A percentile compares a stretch with the other conserved stretches of the same genome.
Conservation (phyloP, 2,329 filamentous ascomycete species). For the Penicillium sp. region DNA sequence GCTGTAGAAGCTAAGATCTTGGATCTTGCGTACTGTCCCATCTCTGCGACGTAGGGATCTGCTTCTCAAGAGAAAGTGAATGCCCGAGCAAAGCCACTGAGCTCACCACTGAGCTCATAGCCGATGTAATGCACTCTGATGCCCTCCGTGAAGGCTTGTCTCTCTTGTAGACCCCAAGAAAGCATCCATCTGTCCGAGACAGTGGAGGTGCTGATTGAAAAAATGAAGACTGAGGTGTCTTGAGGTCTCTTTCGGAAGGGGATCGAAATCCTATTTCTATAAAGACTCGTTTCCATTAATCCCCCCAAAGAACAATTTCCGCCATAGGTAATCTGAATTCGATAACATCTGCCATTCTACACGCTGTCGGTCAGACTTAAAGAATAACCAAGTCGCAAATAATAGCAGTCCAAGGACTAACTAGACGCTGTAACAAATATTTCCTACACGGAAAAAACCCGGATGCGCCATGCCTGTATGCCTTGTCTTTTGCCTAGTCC, state of each 20-base stretch:
- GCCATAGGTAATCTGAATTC: no score
- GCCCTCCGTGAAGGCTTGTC: neutral
- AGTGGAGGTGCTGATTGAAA: neutral
- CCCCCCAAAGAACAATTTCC: no score
- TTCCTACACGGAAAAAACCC: slow-evolving; percentile 4
- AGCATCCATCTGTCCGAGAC: neutral
- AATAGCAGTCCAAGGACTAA: neutral
- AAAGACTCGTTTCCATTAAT: no score
- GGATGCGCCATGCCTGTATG: slow-evolving; percentile 1
- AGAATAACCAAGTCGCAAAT: neutral
- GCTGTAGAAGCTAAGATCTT: neutral
- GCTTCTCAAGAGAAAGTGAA: neutral
- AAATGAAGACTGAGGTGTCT: no score
- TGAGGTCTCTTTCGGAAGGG: no score
- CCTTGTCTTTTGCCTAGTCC: slow-evolving; percentile 2
- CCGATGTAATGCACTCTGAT: neutral
- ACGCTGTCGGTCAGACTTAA: neutral
- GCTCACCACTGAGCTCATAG: neutral
- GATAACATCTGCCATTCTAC: neutral
- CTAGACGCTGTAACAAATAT: neutral
- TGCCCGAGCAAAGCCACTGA: neutral
- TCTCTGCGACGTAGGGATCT: neutral
- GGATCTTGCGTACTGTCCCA: neutral
- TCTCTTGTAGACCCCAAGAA: slow-evolving; percentile 4
- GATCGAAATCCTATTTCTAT: no score